Base-by-base conservation (phyloP, 23 red algal species). In the Gracilaria domingensis region DNA sequence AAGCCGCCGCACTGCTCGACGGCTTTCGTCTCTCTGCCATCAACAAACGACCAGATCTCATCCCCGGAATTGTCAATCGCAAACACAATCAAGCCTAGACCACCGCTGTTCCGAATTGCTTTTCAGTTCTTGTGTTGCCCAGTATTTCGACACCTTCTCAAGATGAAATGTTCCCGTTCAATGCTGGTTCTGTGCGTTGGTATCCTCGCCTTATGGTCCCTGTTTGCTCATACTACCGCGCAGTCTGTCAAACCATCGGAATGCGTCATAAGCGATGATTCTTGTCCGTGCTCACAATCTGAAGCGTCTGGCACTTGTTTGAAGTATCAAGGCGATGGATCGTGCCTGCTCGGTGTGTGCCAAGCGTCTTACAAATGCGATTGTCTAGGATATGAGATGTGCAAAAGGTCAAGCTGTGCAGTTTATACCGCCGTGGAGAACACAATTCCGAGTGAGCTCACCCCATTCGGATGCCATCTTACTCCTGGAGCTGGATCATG, bases 311-410 rank as follows among this genome's bases (percentile, higher is more conserved):
- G 83, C 4, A 70, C 66, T 16, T 87, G 83, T 54, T 32, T 87
- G 53, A 59, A 64, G 62, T 44, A 73, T 73, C 65, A 87, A 74
- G 83, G 65, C 47, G 83, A 75, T 42, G 66, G 83, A 48, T 74
- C 36, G 23, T 87, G 66, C 48, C 38, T 87, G 32, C 65, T 74
- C 8, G 53, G 83, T 73, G 20, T 66, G 72, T 87, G 83, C 25
- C 26, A 69, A n/a, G 83, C 66, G 38, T 59, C 56, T 56, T 87
- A 87, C 83, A 45, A 42, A 0, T 87, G 83, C 53, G 83, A 87
- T 49, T 87, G 83, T 49, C 44, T 87, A 12, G 83, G 66, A 12
- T 87, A 75, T 42, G 32, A 87, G 72, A 87, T 73, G 83, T 87
- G 83, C 44, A 48, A 47, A 45, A 56, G 38, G 45, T 87, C 83